Percentiles rank a stretch among this genome's conserved stretches.
These are phyloP conservation scores for Nakazawaea populi DNA, from an alignment of 805 yeast species.

Conservation along the genomic window DNA sequence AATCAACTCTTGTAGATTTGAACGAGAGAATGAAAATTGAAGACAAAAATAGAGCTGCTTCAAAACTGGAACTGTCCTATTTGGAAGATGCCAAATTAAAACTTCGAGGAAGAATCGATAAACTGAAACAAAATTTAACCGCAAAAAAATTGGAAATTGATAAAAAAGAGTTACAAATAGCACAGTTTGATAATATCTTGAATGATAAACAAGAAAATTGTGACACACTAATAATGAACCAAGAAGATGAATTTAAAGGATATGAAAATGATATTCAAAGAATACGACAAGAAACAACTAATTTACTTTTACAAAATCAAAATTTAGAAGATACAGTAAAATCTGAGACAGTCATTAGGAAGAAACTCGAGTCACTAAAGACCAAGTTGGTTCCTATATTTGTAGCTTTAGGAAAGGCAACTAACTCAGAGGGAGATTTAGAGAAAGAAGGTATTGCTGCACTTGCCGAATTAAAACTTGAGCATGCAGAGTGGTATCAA, in stretches of 20 bases:
- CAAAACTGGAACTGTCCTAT: slow-evolving; percentile 34
- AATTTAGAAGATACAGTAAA: slow-evolving; percentile 27
- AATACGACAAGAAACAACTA: slow-evolving; percentile 20
- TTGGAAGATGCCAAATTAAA: slow-evolving; percentile 34
- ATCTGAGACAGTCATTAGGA: slow-evolving; percentile 20
- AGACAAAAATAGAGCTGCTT: slow-evolving; percentile 32
- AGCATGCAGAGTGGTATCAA: slow-evolving; percentile 7
- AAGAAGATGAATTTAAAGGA: not conserved
- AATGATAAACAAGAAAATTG: slow-evolving; percentile 18
- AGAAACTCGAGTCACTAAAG: slow-evolving; percentile 19
- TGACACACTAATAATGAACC: not conserved
- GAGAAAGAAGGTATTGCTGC: slow-evolving; percentile 10
- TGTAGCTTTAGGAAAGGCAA: slow-evolving; percentile 15
- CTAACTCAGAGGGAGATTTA: slow-evolving; percentile 7
- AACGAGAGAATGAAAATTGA: slow-evolving; percentile 34
- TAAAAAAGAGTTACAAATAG: slow-evolving; percentile 27
- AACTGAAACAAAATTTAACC: slow-evolving; percentile 24
- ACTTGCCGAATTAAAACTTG: slow-evolving; percentile 12
- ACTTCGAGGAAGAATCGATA: slow-evolving; percentile 27
- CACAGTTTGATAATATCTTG: slow-evolving; percentile 25
- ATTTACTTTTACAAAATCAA: slow-evolving; percentile 21
- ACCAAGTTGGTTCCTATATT: slow-evolving; percentile 19
- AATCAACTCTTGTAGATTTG: slow-evolving; percentile 29
- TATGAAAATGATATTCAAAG: slow-evolving; percentile 10
- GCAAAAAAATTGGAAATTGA: slow-evolving; percentile 24